These are phyloP conservation scores for Sporopachydermia lactativora DNA, from an alignment of 805 yeast genomes.

Conservation along the genomic window DNA sequence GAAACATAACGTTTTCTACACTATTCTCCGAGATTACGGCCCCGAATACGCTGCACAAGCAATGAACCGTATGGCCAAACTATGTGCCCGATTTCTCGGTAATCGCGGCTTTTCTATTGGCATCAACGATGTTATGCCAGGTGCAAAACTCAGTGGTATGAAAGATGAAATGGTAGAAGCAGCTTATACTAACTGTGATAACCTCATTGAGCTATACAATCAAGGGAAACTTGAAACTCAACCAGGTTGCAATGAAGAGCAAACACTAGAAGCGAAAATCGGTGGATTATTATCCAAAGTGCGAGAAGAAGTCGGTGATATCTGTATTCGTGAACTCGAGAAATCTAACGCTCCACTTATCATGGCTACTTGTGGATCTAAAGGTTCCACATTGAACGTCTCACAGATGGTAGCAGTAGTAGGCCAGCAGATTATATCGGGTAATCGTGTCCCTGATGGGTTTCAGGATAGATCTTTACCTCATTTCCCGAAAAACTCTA, in stretches of 20 bases:
- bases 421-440: slow-evolving; percentile 97
- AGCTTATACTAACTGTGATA: slow-evolving; percentile 87
- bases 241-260: slow-evolving; percentile 98
- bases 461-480: slow-evolving; percentile 97
- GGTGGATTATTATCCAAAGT: slow-evolving; percentile 94
- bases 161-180: slow-evolving; percentile 83
- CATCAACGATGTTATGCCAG: slow-evolving; percentile 94
- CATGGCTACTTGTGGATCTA: slow-evolving; percentile 99
- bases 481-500: slow-evolving; percentile 89
- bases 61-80: slow-evolving; percentile 98
- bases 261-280: slow-evolving; percentile 93
- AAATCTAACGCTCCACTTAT: slow-evolving; percentile 89
- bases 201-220: slow-evolving; percentile 62
- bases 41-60: slow-evolving; percentile 90
- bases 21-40: slow-evolving; percentile 93
- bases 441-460: slow-evolving; percentile 99
- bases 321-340: slow-evolving; percentile 85
- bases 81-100: slow-evolving; percentile 91
- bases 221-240: slow-evolving; percentile 90
- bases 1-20: slow-evolving; percentile 90
- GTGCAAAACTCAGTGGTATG: slow-evolving; percentile 51
- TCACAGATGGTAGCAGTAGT: slow-evolving; percentile 99
- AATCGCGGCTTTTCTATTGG: slow-evolving; percentile 96
- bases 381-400: slow-evolving; percentile 94
- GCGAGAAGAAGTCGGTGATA: slow-evolving; percentile 98